These are phyloP conservation scores for Exophiala xenobiotica DNA, from an alignment of 2,329 filamentous ascomycete genomes.

Conservation along the genomic window DNA sequence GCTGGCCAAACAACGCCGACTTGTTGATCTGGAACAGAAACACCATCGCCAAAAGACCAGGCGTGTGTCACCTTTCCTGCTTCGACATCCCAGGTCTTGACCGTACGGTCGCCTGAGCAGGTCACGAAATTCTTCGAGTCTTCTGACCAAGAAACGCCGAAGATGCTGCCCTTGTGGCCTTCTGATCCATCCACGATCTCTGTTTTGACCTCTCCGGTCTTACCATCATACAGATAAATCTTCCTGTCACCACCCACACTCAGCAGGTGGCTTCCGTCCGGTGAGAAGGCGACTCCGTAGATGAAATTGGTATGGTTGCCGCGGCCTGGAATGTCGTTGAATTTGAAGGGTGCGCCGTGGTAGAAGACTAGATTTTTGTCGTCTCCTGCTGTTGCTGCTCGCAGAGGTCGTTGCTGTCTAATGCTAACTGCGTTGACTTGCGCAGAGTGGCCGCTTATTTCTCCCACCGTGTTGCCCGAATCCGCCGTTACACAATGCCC, in stretches of 20 bases:
- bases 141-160: slow-evolving; percentile 83
- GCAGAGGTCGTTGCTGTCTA: slow-evolving; percentile 82
- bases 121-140: slow-evolving; percentile 87
- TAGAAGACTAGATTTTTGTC: slow-evolving; percentile 89
- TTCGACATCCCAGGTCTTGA: slow-evolving; percentile 91
- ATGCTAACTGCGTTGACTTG: slow-evolving; percentile 89
- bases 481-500: slow-evolving; percentile 94
- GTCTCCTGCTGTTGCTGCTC: slow-evolving; percentile 87
- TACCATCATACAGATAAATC: slow-evolving; percentile 95
- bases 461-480: slow-evolving; percentile 92
- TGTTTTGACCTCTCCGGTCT: slow-evolving; percentile 79
- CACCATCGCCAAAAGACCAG: slow-evolving; percentile 75
- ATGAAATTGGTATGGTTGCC: slow-evolving; percentile 85
- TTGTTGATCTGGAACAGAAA: slow-evolving; percentile 80
- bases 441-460: slow-evolving; percentile 87
- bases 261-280: slow-evolving; percentile 76
- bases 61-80: slow-evolving; percentile 72
- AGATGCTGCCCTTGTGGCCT: slow-evolving; percentile 90
- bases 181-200: slow-evolving; percentile 70
- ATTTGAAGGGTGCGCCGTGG: slow-evolving; percentile 93
- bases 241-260: slow-evolving; percentile 89
- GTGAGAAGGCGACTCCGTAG: slow-evolving; percentile 82
- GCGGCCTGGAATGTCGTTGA: slow-evolving; percentile 68
- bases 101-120: slow-evolving; percentile 88
- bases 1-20: slow-evolving; percentile 90